phyloP scores from a whole-genome alignment of 768 basidiomycete species.

The Trametes cubensis region DNA sequence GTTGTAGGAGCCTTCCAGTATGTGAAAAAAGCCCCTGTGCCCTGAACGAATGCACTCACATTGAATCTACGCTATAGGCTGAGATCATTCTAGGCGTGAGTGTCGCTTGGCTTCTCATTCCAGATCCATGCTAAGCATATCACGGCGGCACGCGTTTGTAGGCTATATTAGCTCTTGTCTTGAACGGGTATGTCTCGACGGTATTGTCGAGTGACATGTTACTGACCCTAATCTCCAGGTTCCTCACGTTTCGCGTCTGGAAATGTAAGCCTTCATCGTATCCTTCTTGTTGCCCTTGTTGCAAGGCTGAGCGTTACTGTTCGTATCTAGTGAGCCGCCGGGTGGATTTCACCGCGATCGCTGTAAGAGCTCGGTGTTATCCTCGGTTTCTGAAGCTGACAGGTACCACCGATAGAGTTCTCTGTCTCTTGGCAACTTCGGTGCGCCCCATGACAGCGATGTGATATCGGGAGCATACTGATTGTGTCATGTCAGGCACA shows the following conservation, averaged over 20 bases:
- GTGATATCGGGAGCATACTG: no score
- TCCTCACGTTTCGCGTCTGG: neutral
- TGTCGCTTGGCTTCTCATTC: neutral
- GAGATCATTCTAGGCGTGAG: conserved; percentile 1
- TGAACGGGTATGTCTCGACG: neutral
- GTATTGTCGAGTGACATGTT: neutral
- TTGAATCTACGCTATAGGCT: neutral
- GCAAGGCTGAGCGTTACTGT: neutral
- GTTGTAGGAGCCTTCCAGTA: conserved; percentile 8
- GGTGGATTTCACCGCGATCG: neutral
- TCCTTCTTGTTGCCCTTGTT: no score
- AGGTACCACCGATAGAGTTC: no score
- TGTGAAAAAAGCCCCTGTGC: neutral
- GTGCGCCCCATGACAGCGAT: no score
- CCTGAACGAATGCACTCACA: neutral
- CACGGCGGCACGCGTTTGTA: neutral
- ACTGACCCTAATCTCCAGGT: neutral
- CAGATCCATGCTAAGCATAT: no score
- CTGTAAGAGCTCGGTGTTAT: neutral
- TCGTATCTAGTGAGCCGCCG: no score
- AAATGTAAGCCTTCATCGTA: neutral
- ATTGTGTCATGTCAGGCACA: neutral
- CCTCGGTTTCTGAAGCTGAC: no score
- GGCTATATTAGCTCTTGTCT: neutral
- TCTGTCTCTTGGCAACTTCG: no score